Conservation (phyloP, 2,329 filamentous ascomycete genomes). For the Colletotrichum sp. region DNA sequence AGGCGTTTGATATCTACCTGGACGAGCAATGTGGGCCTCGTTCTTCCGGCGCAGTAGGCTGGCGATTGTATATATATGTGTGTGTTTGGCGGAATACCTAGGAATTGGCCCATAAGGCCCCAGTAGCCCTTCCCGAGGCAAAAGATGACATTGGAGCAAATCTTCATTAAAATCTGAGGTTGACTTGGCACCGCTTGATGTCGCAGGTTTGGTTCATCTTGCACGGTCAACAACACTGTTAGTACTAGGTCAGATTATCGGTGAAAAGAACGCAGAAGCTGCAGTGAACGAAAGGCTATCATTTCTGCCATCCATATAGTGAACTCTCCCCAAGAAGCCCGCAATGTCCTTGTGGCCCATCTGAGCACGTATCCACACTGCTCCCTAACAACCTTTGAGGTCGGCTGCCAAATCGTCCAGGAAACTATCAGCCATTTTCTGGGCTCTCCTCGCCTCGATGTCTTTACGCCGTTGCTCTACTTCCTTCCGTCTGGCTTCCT, state of each 20-base stretch:
- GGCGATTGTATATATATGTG: slow-evolving; percentile 5
- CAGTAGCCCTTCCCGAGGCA: neutral
- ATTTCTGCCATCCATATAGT: neutral
- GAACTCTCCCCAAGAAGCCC: neutral
- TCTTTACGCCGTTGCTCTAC: slow-evolving; percentile 68
- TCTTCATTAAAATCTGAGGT: neutral
- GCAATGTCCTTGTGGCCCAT: neutral
- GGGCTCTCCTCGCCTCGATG: slow-evolving; percentile 65
- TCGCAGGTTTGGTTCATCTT: neutral
- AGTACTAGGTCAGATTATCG: neutral
- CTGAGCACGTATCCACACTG: neutral
- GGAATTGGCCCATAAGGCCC: neutral
- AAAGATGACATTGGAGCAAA: neutral
- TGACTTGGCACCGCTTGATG: neutral
- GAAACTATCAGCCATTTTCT: slow-evolving; percentile 75
- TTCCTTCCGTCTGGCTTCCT: slow-evolving; percentile 61
- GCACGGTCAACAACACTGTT: neutral
- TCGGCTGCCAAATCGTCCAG: slow-evolving; percentile 57
- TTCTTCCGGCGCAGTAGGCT: neutral
- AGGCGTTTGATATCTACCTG: neutral
- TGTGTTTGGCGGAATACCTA: neutral
- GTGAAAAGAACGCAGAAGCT: neutral
- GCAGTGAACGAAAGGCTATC: neutral
- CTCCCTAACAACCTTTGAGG: neutral
- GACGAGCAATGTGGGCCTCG: neutral